Conservation (phyloP, 768 basidiomycete species). For the Leccinum truebloodii region DNA sequence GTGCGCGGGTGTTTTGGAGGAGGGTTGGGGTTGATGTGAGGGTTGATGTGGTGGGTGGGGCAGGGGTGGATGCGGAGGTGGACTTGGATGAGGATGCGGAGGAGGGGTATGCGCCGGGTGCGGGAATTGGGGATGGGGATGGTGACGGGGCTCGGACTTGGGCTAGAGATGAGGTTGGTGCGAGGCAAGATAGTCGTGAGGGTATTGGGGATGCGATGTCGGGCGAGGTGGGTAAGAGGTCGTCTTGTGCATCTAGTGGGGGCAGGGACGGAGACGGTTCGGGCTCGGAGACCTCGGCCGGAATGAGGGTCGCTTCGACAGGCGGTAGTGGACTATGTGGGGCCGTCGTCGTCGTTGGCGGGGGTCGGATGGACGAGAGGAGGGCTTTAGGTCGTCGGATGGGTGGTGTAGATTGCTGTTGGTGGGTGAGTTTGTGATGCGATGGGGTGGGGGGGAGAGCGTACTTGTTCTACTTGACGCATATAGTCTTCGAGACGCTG, state of each 20-base stretch:
- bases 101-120: slow-evolving; percentile 8
- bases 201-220: slow-evolving; percentile 11
- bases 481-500: slow-evolving; percentile 57
- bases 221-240: slow-evolving; percentile 43
- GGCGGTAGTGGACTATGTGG: slow-evolving; percentile 9
- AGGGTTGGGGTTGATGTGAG: slow-evolving; percentile 39
- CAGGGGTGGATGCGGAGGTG: slow-evolving; percentile 23
- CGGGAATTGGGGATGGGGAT: slow-evolving; percentile 1
- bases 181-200: neutral
- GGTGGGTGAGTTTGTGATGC: neutral
- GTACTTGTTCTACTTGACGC: slow-evolving; percentile 54
- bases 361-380: slow-evolving; percentile 54
- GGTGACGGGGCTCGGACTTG: slow-evolving; percentile 21
- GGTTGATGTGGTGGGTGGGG: slow-evolving; percentile 35
- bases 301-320: slow-evolving; percentile 24
- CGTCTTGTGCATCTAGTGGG: slow-evolving; percentile 7
- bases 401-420: slow-evolving; percentile 44
- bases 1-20: slow-evolving; percentile 55
- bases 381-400: slow-evolving; percentile 46
- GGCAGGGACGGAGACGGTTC: slow-evolving; percentile 10
- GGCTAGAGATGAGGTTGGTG: neutral
- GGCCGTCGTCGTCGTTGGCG: slow-evolving; percentile 23
- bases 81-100: neutral
- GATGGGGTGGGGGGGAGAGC: neutral
- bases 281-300: slow-evolving; percentile 23